Percentiles rank a stretch among this genome's conserved stretches.
Conservation (phyloP, 805 yeast species). For the Candida parachauliodes region DNA sequence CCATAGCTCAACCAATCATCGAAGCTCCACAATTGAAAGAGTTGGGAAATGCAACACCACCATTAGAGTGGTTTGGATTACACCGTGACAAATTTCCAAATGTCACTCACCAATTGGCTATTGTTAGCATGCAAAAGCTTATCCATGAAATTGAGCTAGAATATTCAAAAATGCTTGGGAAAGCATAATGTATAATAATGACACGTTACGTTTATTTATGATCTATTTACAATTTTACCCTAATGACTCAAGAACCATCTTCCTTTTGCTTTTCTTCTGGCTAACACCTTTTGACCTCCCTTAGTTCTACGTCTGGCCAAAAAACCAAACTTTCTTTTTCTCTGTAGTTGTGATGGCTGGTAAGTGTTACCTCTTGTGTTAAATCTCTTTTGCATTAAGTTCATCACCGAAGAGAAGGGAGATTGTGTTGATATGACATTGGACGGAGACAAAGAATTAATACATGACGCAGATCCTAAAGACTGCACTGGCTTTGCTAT, state of each 20-base stretch:
- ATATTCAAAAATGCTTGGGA: slow-evolving; percentile 49
- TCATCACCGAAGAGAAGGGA: slow-evolving; percentile 10
- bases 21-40: slow-evolving; percentile 89
- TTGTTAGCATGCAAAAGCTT: slow-evolving; percentile 68
- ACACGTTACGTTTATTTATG: slow-evolving; percentile 3
- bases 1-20: slow-evolving; percentile 74
- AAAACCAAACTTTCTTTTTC: slow-evolving; percentile 89
- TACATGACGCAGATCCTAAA: slow-evolving; percentile 1
- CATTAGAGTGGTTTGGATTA: slow-evolving; percentile 96
- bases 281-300: slow-evolving; percentile 74
- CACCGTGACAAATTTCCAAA: slow-evolving; percentile 85
- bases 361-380: slow-evolving; percentile 90
- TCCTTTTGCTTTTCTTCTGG: slow-evolving; percentile 80
- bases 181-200: slow-evolving; percentile 20
- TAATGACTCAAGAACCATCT: slow-evolving; percentile 90
- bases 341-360: slow-evolving; percentile 86
- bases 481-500: background rate
- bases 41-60: slow-evolving; percentile 96
- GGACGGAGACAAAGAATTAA: background rate
- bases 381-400: slow-evolving; percentile 59
- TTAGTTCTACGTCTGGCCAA: slow-evolving; percentile 74
- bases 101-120: slow-evolving; percentile 75
- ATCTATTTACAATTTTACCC: slow-evolving; percentile 13
- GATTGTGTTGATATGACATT: slow-evolving; percentile 1
- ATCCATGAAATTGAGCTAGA: slow-evolving; percentile 64